Evolutionary conservation across 306 rosid species (phyloP).

Genomic region (Pueraria montana): DNA sequence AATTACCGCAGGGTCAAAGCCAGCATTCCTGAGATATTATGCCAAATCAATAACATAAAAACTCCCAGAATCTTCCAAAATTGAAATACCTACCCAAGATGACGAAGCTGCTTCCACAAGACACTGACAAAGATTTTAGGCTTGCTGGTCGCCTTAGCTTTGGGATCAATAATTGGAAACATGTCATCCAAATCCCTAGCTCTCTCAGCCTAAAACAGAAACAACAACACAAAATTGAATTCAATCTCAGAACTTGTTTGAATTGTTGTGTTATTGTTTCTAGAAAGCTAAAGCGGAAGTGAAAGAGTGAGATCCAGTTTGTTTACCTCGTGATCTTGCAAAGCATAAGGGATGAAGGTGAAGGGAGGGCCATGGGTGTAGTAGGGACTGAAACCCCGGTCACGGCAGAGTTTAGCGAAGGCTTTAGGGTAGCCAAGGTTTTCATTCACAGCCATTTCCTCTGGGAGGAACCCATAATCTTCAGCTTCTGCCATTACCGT

Average conservation of each 20-base stretch:
- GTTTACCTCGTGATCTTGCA: conserved; percentile 78
- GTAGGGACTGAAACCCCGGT: conserved; percentile 63
- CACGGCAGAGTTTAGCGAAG: conserved; percentile 74
- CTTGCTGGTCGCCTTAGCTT: conserved; percentile 79
- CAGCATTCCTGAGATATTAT: conserved; percentile 84
- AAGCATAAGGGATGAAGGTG: conserved; percentile 77
- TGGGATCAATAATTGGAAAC: conserved; percentile 80
- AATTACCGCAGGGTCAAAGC: conserved; percentile 91
- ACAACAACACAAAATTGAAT: too few relatives aligned
- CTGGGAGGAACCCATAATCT: conserved; percentile 63
- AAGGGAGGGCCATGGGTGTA: conserved; percentile 84
- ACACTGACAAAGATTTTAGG: conserved; percentile 80
- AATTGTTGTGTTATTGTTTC: too few relatives aligned
- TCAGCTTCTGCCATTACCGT: conserved; percentile 70
- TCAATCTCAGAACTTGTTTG: too few relatives aligned
- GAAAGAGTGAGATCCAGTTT: not conserved
- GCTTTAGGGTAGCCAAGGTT: conserved; percentile 88
- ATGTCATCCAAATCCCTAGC: conserved; percentile 66
- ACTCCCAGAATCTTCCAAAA: conserved; percentile 17
- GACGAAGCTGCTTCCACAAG: conserved; percentile 94
- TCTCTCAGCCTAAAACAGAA: conserved; percentile 58
- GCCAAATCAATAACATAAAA: not conserved
- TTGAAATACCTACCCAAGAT: conserved; percentile 77
- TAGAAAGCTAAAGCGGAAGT: not conserved
- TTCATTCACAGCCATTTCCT: conserved; percentile 70